phyloP scores from a whole-genome alignment of 805 yeast species.

The Cyberlindnera maritima region DNA sequence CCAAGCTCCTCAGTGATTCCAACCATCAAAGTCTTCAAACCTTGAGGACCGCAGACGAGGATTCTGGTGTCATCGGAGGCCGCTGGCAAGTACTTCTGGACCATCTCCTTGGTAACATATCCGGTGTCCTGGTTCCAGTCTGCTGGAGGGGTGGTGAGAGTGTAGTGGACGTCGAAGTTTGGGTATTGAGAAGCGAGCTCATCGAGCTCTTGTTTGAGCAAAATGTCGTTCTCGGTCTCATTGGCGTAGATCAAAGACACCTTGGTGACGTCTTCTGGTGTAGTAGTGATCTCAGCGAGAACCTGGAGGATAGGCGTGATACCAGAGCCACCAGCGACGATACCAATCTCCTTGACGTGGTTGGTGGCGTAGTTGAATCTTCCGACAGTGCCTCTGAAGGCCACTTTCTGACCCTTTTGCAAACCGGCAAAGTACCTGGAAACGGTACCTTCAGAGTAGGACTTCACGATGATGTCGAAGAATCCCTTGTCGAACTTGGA shows the following conservation, averaged over 20 bases:
- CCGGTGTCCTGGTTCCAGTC: conserved; percentile 62
- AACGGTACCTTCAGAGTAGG: conserved; percentile 69
- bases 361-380: conserved; percentile 58
- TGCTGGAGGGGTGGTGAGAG: conserved; percentile 48
- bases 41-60: conserved; percentile 74
- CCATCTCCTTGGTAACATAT: conserved; percentile 55
- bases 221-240: conserved; percentile 73
- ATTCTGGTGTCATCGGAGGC: conserved; percentile 50
- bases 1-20: conserved; percentile 57
- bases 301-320: conserved; percentile 89
- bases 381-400: conserved; percentile 80
- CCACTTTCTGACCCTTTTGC: conserved; percentile 61
- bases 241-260: conserved; percentile 67
- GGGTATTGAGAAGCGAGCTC: conserved; percentile 65
- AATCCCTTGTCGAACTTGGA: conserved; percentile 68
- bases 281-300: conserved; percentile 63
- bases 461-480: conserved; percentile 74
- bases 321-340: conserved; percentile 87
- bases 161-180: conserved; percentile 56
- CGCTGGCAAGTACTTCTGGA: conserved; percentile 50
- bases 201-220: conserved; percentile 69
- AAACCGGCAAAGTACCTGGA: conserved; percentile 65
- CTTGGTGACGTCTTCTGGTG: conserved; percentile 61
- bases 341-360: conserved; percentile 59
- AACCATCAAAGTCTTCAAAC: conserved; percentile 54